Base-by-base conservation (phyloP, 2,329 filamentous ascomycete genomes). In the Tothia fuscella region DNA sequence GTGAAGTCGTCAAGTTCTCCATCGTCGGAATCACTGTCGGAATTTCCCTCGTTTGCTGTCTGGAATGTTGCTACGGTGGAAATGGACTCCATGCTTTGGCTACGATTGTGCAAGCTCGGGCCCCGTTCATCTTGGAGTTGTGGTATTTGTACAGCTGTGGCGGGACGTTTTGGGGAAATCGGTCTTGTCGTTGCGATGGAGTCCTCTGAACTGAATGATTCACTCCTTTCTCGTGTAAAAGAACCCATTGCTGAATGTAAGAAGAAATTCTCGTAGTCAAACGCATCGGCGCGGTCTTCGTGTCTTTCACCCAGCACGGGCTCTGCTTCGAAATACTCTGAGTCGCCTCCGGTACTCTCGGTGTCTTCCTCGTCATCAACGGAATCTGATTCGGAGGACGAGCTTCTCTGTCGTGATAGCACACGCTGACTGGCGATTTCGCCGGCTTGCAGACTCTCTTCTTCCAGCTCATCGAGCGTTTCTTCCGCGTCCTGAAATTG, bases 231-330 rank as follows among this genome's bases (percentile, higher is more conserved):
- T 44, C 70, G 66, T 49, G 72, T 78, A 54, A 86, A 79, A 2
- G 73, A 86, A 5, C 86, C 87, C 72, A 95, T 80, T 9, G 87
- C 86, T 50, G 85, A 93, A 58, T 95, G 87, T 12, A 95, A 70
- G 59, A 94, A 94, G 63, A 95, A 95, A 56, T 93, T 80, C 58
- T 94, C 84, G 48, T 96, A 96, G 58, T 96, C 89, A 54, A 96
- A 96, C 1, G 88, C 88, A 59, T 96, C 89, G 50, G 88, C 80
- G 16, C 89, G 82, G 58, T 95, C 87, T 62, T 96, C 89, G 53
- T 96, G 89, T 0, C 86, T 85, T 41, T 56, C 60, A 5, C 55
- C 52, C 20, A 51, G 49, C 3, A 46, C 42, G 7, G 38, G 30
- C 17, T 41, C 44, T 1, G 45, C 44, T 19, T 50, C 51, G 20